phyloP scores from a whole-genome alignment of 371 early-diverging fungal genomes.

The Umbelopsis sp. region DNA sequence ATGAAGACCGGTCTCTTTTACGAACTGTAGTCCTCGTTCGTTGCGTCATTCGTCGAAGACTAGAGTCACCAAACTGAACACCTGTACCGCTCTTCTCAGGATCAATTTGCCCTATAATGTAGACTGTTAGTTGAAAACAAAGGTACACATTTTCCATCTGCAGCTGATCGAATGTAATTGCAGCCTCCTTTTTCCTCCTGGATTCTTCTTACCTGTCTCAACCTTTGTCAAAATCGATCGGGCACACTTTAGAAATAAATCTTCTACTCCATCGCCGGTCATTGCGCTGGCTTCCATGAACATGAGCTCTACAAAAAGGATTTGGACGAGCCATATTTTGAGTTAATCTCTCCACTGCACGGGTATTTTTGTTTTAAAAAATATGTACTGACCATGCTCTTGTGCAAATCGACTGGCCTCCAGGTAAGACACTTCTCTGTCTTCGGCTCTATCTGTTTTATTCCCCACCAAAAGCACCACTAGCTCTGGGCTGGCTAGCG shows the following conservation, averaged over 20 bases:
- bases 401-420: slow-evolving; percentile 76
- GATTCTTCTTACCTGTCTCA: slow-evolving; percentile 49
- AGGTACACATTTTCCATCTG: background rate
- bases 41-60: slow-evolving; percentile 63
- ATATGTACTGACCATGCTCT: slow-evolving; percentile 51
- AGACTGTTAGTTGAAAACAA: background rate
- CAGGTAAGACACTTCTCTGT: slow-evolving; percentile 65
- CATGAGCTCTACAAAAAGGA: slow-evolving; percentile 52
- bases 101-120: slow-evolving; percentile 54
- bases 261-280: slow-evolving; percentile 64
- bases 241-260: slow-evolving; percentile 65
- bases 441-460: slow-evolving; percentile 64
- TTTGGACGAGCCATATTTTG: background rate
- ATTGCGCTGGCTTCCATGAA: slow-evolving; percentile 67
- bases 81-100: slow-evolving; percentile 67
- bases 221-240: slow-evolving; percentile 64
- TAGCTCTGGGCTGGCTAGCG: slow-evolving; percentile 67
- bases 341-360: background rate
- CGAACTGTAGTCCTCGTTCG: slow-evolving; percentile 46
- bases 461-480: slow-evolving; percentile 76
- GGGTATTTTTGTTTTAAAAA: too few species aligned
- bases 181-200: too few species aligned
- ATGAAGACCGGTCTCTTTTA: slow-evolving; percentile 59
- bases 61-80: slow-evolving; percentile 67
- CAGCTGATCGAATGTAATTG: background rate